phyloP scores from a whole-genome alignment of 495 filamentous ascomycete genomes.

The Penicillium manginii region DNA sequence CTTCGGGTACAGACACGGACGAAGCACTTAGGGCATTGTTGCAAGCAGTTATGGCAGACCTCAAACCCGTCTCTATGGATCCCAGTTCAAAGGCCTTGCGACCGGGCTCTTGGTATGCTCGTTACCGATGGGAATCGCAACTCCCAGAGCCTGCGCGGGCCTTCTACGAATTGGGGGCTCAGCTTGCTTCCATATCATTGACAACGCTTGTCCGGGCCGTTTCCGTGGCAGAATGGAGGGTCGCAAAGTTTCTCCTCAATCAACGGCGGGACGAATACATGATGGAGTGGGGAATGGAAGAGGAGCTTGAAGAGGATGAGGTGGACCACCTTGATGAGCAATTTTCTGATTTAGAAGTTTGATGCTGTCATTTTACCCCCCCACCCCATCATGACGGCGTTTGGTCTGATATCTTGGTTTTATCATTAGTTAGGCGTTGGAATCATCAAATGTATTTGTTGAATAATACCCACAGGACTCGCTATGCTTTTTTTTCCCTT shows the following conservation, averaged over 20 bases:
- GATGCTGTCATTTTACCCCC: neutral
- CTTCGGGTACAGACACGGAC: slow-evolving; percentile 25
- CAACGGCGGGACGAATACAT: slow-evolving; percentile 34
- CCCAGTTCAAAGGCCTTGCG: slow-evolving; percentile 37
- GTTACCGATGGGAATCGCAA: slow-evolving; percentile 60
- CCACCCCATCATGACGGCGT: neutral
- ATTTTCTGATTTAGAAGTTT: slow-evolving; percentile 31
- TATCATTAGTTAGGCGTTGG: neutral
- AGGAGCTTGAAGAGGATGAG: slow-evolving; percentile 26
- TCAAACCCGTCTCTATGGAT: slow-evolving; percentile 36
- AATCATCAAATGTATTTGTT: neutral
- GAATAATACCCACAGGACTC: too few relatives aligned
- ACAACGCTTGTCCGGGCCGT: slow-evolving; percentile 53
- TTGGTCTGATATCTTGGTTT: neutral
- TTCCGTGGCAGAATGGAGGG: slow-evolving; percentile 46
- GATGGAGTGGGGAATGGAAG: slow-evolving; percentile 21
- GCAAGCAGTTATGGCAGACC: slow-evolving; percentile 38
- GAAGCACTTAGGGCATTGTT: slow-evolving; percentile 40
- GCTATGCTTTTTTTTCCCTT: too few relatives aligned
- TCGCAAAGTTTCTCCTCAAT: slow-evolving; percentile 46
- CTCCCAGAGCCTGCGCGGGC: slow-evolving; percentile 55
- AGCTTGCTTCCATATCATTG: slow-evolving; percentile 49
- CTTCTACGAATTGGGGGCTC: slow-evolving; percentile 61
- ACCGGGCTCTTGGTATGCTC: slow-evolving; percentile 59
- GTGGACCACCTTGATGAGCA: slow-evolving; percentile 35